Percentiles rank a stretch among this genome's conserved stretches.
Conservation (phyloP, 1,284 basidiomycete genomes). For the Trichosporon asahii region DNA sequence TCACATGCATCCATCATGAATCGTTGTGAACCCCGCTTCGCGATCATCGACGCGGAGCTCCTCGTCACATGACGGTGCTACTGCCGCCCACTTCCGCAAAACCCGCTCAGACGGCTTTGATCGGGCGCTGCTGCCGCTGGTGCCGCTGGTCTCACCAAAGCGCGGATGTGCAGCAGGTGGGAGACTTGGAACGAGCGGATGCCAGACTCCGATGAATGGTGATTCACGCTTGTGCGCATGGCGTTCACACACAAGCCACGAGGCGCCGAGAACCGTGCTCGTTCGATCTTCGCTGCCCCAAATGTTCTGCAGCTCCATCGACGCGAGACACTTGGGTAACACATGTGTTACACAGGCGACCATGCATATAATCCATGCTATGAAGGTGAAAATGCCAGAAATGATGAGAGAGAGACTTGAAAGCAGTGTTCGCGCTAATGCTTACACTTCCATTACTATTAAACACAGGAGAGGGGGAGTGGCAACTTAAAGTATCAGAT, state of each 20-base stretch:
- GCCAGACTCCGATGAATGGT: not conserved
- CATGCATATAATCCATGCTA: slow-evolving; percentile 7
- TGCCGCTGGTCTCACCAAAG: not conserved
- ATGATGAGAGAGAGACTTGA: not conserved
- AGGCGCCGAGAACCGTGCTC: not conserved
- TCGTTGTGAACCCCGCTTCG: not conserved
- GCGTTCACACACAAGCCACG: not conserved
- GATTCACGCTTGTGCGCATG: not conserved
- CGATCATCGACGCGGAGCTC: not conserved
- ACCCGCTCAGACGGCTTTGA: not conserved
- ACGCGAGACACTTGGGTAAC: not conserved
- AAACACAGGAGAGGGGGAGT: not conserved
- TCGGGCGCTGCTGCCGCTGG: not conserved
- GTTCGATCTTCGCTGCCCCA: not conserved
- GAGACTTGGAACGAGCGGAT: not conserved
- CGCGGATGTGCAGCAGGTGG: not conserved
- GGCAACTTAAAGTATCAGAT: not conserved
- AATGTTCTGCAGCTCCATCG: not conserved
- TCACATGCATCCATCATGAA: not conserved
- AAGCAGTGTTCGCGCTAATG: not conserved
- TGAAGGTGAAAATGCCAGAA: slow-evolving; percentile 3
- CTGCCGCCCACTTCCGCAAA: not conserved
- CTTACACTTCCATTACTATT: slow-evolving; percentile 1
- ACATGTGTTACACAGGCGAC: slow-evolving; percentile 5
- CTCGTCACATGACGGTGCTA: not conserved